Base-by-base conservation (phyloP, 208 protist species). In the Acanthamoeba rhysodes region DNA sequence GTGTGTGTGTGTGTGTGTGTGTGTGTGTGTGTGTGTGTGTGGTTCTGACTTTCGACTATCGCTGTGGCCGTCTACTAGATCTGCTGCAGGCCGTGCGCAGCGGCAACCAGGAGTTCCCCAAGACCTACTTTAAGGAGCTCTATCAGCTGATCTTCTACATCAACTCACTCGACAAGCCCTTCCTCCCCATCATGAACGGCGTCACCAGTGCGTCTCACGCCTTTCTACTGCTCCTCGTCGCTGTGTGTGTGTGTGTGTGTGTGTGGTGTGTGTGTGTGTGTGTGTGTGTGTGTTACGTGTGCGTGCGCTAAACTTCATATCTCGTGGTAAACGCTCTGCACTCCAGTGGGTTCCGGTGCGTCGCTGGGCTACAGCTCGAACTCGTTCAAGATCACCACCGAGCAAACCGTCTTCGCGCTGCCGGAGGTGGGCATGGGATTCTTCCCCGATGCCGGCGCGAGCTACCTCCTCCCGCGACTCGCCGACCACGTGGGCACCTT, bases 71-170 rank as follows among this genome's bases (percentile, higher is more conserved):
- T 80, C 18, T 80, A 48, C 70, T 6, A 34, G 85, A 62, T 29
- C 48, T 92, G 14, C 41, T 55, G 14, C 29, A 72, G 37, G 55
- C 48, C 9, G 57, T 70, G 29, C 29, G 37, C 29, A 41, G 18
- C 29, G 85, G 85, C n/a, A 70, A 92, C 37, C n/a, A 32, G 55
- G 59, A 92, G 20, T 72, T 37, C 55, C 34, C 37, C 14, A 92
- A 72, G 59, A 92, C 85, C 14, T 92, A 72, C 55, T 70, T 92
- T 22, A 16, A 24, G 37, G 55, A 92, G 24, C 85, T 92, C 27
- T 92, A 92, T 9, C 85, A 92, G 85, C 85, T 92, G 29, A 72
- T 72, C 62, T 92, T 72, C 41, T 92, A 92, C 62, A 92, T 92
- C 41, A 92, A 62, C 59, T 45, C 34, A 1, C 32, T 92, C 22